A percentile compares a stretch with the other conserved stretches of the same genome.
These are phyloP conservation scores for Plasmodium falciparum DNA, from an alignment of 169 alveolate genomes.

Conservation along the genomic window DNA sequence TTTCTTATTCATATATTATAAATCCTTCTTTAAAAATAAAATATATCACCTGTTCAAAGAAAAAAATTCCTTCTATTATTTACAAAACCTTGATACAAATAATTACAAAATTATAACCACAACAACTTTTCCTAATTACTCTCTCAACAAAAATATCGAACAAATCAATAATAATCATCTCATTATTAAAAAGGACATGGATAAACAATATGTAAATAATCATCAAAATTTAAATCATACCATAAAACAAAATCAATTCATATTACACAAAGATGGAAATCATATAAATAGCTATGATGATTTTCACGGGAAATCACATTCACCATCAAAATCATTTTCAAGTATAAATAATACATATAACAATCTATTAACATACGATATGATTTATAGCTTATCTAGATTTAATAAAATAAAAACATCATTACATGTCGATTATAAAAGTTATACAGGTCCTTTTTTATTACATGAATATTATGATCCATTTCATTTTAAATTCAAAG, in stretches of 20 bases:
- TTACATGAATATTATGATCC: constrained; percentile 83
- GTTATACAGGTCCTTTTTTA: constrained; percentile 77
- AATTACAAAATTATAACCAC: neutral
- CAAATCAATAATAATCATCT: neutral
- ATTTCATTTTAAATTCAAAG: constrained; percentile 72
- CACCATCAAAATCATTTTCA: too few species aligned
- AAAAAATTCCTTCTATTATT: constrained; percentile 37
- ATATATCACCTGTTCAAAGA: constrained; percentile 11
- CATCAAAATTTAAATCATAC: neutral
- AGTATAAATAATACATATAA: neutral
- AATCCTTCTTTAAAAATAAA: neutral
- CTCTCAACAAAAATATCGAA: too few species aligned
- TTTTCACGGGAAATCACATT: neutral
- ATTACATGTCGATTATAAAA: constrained; percentile 52
- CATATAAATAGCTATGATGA: neutral
- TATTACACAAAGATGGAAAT: neutral
- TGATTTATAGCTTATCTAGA: constrained; percentile 60
- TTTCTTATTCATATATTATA: constrained; percentile 16
- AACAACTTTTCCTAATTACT: neutral
- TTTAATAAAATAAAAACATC: constrained; percentile 35
- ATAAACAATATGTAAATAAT: neutral
- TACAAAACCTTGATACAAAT: neutral
- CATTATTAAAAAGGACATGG: neutral
- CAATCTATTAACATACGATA: neutral
- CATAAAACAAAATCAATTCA: neutral